Conservation (phyloP, 495 filamentous ascomycete species). For the Aspergillus incahuasiensis region DNA sequence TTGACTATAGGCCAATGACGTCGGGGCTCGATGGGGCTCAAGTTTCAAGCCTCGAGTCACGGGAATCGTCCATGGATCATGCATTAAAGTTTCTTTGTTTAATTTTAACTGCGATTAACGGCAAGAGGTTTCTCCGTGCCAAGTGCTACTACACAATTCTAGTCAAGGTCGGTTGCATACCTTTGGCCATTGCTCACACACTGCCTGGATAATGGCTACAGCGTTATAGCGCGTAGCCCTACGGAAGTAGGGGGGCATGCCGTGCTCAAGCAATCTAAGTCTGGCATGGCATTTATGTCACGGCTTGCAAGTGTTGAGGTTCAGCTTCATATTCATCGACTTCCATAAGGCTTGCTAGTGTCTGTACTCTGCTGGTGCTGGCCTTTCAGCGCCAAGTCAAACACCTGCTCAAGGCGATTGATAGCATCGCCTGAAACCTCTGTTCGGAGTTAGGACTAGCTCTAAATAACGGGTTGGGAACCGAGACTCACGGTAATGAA, state of each 20-base stretch:
- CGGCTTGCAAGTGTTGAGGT: background rate
- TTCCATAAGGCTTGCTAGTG: conserved; percentile 37
- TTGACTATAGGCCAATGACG: background rate
- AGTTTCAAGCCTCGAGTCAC: background rate
- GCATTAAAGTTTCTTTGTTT: background rate
- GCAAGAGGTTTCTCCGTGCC: background rate
- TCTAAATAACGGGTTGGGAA: background rate
- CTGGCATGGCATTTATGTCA: background rate
- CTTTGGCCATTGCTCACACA: too few relatives aligned
- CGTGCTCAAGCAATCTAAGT: too few relatives aligned
- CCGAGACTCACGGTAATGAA: conserved; percentile 43
- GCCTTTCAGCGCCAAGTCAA: conserved; percentile 36
- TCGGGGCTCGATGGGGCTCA: background rate
- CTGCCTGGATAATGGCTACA: background rate
- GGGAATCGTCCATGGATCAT: conserved; percentile 15
- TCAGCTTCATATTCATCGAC: conserved; percentile 14
- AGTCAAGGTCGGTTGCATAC: too few relatives aligned
- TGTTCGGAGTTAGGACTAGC: conserved; percentile 28
- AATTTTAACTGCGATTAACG: background rate
- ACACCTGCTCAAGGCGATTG: conserved; percentile 35
- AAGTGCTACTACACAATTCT: too few relatives aligned
- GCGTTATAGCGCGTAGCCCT: too few relatives aligned
- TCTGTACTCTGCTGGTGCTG: conserved; percentile 34
- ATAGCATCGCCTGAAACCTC: conserved; percentile 45
- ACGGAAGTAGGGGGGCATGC: too few relatives aligned